Evolutionary conservation across 2,329 filamentous ascomycete genomes (phyloP).

Genomic region (Penicillium brasilianum): DNA sequence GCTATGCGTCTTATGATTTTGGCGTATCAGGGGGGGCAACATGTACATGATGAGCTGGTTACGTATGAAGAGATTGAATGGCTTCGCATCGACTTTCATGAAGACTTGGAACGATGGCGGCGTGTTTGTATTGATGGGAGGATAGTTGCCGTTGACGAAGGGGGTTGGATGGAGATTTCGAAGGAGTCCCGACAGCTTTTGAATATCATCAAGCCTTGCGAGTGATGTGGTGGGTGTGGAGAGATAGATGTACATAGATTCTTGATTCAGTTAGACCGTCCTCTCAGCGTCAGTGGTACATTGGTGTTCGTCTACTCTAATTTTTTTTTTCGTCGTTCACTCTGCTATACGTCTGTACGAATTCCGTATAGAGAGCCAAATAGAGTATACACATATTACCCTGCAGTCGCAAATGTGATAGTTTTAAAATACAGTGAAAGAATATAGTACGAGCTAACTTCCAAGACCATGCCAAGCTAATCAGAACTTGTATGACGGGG

Average conservation of each 20-base stretch:
- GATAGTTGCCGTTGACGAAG: constrained; percentile 73
- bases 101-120: constrained; percentile 70
- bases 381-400: too few species aligned
- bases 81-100: constrained; percentile 68
- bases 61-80: constrained; percentile 73
- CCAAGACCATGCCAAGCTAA: too few species aligned
- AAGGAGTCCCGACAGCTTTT: constrained; percentile 34
- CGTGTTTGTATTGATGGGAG: constrained; percentile 91
- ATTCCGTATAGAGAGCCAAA: not conserved
- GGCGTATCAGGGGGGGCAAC: constrained; percentile 62
- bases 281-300: not conserved
- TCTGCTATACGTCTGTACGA: not conserved
- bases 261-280: not conserved
- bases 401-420: not conserved
- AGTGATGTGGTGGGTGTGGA: not conserved
- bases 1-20: constrained; percentile 77
- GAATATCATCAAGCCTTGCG: constrained; percentile 19
- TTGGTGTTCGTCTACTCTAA: too few species aligned
- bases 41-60: constrained; percentile 62
- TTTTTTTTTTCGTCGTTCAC: not conserved
- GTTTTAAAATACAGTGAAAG: too few species aligned
- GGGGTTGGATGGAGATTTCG: constrained; percentile 71
- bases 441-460: too few species aligned
- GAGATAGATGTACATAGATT: not conserved
- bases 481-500: not conserved